phyloP scores from a whole-genome alignment of 139 green algal species.

The Closterium sp. region DNA sequence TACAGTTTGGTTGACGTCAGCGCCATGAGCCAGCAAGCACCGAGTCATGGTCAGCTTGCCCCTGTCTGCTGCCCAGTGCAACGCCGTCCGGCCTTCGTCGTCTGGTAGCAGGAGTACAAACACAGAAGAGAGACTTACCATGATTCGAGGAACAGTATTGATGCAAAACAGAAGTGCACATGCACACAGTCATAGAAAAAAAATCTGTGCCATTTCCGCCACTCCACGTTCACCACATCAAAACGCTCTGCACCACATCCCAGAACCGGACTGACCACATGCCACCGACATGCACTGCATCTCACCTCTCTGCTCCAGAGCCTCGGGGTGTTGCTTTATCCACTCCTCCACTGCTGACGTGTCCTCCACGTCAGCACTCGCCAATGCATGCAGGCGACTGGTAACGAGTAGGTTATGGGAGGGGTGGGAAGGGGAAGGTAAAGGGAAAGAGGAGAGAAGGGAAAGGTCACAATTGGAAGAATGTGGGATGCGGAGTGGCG shows the following conservation, averaged over 20 bases:
- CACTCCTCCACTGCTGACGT: not conserved
- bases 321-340: not conserved
- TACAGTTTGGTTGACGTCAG: slow-evolving; percentile 9
- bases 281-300: not conserved
- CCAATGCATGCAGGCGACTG: not conserved
- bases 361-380: not conserved
- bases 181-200: no score
- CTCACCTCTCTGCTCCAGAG: not conserved
- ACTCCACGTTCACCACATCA: not conserved
- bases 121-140: not conserved
- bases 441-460: not conserved
- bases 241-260: not conserved
- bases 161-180: no score
- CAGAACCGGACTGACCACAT: not conserved
- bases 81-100: slow-evolving; percentile 44
- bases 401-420: not conserved
- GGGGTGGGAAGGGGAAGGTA: no score
- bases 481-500: no score
- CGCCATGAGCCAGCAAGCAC: slow-evolving; percentile 30
- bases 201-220: no score
- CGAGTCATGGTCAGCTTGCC: slow-evolving; percentile 43
- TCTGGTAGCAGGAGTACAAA: slow-evolving; percentile 27
- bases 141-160: no score
- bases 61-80: slow-evolving; percentile 57
- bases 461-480: no score